phyloP scores from a whole-genome alignment of 2,329 filamentous ascomycete genomes.

The Claviceps spartinae region DNA sequence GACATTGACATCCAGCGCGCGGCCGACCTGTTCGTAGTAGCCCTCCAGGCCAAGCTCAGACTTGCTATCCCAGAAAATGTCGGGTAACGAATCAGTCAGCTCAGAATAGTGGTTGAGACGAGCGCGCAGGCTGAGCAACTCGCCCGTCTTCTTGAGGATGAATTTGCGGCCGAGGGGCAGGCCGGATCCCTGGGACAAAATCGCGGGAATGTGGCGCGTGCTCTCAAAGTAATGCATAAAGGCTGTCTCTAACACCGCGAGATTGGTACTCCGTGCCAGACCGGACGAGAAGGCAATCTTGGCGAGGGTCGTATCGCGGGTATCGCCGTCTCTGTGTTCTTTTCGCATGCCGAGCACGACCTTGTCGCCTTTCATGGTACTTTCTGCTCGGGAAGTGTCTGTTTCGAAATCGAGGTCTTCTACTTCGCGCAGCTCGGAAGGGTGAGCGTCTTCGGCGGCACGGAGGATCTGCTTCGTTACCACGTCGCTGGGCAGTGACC shows the following conservation, averaged over 20 bases:
- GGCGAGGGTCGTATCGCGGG: slow-evolving; percentile 55
- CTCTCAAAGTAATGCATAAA: slow-evolving; percentile 76
- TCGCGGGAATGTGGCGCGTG: slow-evolving; percentile 67
- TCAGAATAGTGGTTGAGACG: slow-evolving; percentile 96
- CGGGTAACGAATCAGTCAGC: slow-evolving; percentile 84
- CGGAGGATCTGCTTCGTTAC: slow-evolving; percentile 61
- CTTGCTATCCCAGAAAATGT: slow-evolving; percentile 90
- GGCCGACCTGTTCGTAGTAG: slow-evolving; percentile 89
- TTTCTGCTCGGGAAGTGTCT: slow-evolving; percentile 59
- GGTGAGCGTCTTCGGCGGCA: slow-evolving; percentile 63
- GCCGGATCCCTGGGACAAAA: slow-evolving; percentile 51
- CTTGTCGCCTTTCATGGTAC: slow-evolving; percentile 71
- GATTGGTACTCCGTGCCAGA: slow-evolving; percentile 80
- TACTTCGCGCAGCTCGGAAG: slow-evolving; percentile 56
- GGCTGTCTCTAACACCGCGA: slow-evolving; percentile 78
- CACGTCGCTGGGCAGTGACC: slow-evolving; percentile 69
- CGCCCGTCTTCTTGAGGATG: slow-evolving; percentile 85
- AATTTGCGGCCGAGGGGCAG: slow-evolving; percentile 46
- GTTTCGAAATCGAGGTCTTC: slow-evolving; percentile 82
- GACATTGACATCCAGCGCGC: slow-evolving; percentile 79
- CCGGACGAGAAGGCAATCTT: slow-evolving; percentile 96
- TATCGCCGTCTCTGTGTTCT: slow-evolving; percentile 30
- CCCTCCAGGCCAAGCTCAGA: slow-evolving; percentile 83
- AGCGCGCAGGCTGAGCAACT: slow-evolving; percentile 76
- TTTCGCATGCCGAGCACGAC: slow-evolving; percentile 74